These are phyloP conservation scores for Fusarium miscanthi DNA, from an alignment of 2,329 filamentous ascomycete genomes.

Conservation along the genomic window DNA sequence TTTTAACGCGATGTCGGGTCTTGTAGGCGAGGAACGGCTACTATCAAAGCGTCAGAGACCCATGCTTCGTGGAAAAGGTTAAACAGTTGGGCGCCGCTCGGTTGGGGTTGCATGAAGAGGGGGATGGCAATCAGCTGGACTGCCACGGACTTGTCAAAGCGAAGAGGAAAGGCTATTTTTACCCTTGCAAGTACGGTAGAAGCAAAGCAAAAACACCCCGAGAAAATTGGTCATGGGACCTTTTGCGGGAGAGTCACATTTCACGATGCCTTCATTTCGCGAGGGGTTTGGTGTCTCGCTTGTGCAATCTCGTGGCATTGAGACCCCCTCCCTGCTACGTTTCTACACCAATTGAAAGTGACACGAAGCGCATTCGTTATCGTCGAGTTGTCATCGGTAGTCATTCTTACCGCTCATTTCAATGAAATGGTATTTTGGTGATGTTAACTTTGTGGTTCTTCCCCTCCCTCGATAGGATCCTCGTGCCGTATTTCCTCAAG, in stretches of 20 bases:
- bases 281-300: not conserved
- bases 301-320: not conserved
- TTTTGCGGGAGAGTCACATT: constrained; percentile 28
- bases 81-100: constrained; percentile 5
- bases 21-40: constrained; percentile 6
- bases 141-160: not conserved
- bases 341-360: not conserved
- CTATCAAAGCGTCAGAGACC: constrained; percentile 2
- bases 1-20: constrained; percentile 19
- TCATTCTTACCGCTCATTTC: not conserved
- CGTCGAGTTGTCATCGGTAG: not conserved
- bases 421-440: not conserved
- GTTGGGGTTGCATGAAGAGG: constrained; percentile 7
- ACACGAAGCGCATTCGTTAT: not conserved
- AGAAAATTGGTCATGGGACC: constrained; percentile 21
- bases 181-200: not conserved
- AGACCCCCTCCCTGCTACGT: not conserved
- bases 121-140: constrained; percentile 18
- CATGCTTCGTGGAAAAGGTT: not conserved
- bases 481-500: not conserved
- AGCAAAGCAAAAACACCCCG: constrained; percentile 17
- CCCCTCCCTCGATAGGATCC: not conserved
- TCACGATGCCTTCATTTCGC: constrained; percentile 27
- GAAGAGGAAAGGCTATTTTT: not conserved
- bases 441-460: not conserved